phyloP scores from a whole-genome alignment of 108 stramenopile species.

The Epithemia pelagica region DNA sequence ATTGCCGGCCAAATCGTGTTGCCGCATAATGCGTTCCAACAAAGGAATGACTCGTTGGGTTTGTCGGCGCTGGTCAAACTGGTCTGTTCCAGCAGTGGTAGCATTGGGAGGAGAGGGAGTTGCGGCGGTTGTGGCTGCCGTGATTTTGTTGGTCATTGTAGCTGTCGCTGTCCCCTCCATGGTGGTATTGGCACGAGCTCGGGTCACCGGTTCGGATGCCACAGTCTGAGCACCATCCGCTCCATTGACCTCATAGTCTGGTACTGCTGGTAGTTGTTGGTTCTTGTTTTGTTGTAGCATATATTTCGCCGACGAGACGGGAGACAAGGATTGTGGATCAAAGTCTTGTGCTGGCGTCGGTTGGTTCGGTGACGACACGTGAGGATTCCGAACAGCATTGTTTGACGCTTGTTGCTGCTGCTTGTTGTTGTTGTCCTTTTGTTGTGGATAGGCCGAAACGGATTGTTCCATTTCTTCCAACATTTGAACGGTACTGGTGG shows the following conservation, averaged over 20 bases:
- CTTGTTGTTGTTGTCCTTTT: no score
- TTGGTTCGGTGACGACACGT: no score
- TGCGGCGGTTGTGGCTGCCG: background rate
- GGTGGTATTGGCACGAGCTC: background rate
- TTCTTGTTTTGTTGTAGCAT: no score
- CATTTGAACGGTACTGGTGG: background rate
- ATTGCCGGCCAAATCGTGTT: conserved; percentile 14
- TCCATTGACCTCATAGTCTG: background rate
- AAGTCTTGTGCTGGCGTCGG: background rate
- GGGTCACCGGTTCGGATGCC: no score
- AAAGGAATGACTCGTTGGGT: conserved; percentile 5
- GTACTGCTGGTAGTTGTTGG: background rate
- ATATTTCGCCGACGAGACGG: no score
- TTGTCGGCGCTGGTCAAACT: background rate
- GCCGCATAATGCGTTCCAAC: conserved; percentile 16
- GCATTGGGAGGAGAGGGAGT: background rate
- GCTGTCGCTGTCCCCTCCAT: no score
- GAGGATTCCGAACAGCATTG: background rate
- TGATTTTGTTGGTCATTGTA: background rate
- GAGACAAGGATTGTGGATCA: background rate
- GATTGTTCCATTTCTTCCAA: background rate
- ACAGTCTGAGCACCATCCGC: background rate
- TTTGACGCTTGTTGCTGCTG: no score
- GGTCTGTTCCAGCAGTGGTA: background rate
- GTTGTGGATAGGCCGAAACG: no score